These are phyloP conservation scores for Chlamydomonas schloesseri DNA, from an alignment of 139 green algal genomes.

Conservation along the genomic window DNA sequence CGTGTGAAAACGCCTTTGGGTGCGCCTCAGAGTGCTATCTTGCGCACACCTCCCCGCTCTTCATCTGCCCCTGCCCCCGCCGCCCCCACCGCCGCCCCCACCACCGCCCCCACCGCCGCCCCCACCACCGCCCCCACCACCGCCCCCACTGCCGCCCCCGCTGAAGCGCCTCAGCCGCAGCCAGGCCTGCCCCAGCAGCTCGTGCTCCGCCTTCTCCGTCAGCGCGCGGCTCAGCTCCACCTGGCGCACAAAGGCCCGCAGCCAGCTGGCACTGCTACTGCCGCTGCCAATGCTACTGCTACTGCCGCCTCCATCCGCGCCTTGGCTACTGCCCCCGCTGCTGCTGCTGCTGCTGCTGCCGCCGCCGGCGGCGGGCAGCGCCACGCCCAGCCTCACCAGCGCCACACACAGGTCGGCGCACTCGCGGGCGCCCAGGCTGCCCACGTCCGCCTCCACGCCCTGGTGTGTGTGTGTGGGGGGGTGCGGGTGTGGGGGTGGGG, in stretches of 20 bases:
- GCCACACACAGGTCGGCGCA: slow-evolving; percentile 37
- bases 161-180: slow-evolving; percentile 8
- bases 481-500: background rate
- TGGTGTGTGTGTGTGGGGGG: background rate
- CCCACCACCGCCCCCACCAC: background rate
- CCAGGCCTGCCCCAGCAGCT: slow-evolving; percentile 15
- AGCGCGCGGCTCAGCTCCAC: slow-evolving; percentile 28
- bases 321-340: background rate
- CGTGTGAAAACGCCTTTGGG: no score
- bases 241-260: background rate
- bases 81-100: background rate
- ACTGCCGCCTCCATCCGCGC: background rate
- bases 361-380: slow-evolving; percentile 5
- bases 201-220: slow-evolving; percentile 33
- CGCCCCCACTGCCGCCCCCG: background rate
- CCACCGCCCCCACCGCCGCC: background rate
- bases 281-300: background rate
- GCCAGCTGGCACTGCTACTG: background rate
- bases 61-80: background rate
- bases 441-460: slow-evolving; percentile 20
- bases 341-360: background rate
- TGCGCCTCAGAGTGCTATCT: no score
- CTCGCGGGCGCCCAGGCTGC: background rate
- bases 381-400: slow-evolving; percentile 28
- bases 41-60: background rate